Evolutionary conservation across 2,329 filamentous ascomycete species (phyloP).

Genomic region (Dryadomyces quercivorus): DNA sequence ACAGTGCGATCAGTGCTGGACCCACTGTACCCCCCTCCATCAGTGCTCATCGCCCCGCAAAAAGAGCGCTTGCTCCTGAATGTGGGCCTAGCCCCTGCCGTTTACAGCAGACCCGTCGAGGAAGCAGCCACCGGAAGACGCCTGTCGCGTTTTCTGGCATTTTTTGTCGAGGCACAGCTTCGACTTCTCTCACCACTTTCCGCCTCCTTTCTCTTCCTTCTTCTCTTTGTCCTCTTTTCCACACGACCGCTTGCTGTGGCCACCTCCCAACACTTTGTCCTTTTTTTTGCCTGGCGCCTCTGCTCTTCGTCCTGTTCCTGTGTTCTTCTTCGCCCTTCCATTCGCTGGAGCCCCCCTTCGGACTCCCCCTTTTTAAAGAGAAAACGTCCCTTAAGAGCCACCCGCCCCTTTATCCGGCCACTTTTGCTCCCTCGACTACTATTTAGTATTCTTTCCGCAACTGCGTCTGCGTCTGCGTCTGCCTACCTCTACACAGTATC

Average conservation of each 20-base stretch:
- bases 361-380: neutral
- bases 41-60: neutral
- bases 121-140: neutral
- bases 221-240: neutral
- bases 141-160: slow-evolving; percentile 1
- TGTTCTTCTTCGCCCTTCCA: neutral
- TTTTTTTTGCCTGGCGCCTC: neutral
- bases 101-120: neutral
- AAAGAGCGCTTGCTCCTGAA: slow-evolving; percentile 4
- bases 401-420: neutral
- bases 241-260: neutral
- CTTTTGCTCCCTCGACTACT: neutral
- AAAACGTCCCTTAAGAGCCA: too few species aligned
- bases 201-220: neutral
- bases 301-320: neutral
- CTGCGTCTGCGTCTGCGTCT: neutral
- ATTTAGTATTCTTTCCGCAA: neutral
- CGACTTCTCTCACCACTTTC: neutral
- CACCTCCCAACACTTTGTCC: neutral
- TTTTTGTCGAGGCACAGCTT: neutral
- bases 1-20: neutral
- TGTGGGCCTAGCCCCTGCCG: neutral
- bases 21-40: neutral
- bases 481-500: too few species aligned
- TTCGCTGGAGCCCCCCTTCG: neutral